Conservation (phyloP, 805 yeast species). For the Crinitomyces ghanaensis region DNA sequence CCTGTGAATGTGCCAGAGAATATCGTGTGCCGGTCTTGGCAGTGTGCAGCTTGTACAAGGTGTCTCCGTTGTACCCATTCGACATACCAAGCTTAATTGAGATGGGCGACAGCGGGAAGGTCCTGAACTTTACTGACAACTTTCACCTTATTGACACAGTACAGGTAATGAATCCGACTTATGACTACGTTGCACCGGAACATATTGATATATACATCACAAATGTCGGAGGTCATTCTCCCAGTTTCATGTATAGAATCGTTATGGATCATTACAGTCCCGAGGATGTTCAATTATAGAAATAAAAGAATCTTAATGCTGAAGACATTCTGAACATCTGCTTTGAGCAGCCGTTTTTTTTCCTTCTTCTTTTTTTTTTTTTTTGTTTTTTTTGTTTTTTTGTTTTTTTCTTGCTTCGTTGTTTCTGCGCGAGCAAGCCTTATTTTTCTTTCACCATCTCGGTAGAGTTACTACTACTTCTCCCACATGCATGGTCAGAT, state of each 20-base stretch:
- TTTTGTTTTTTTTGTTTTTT: too few relatives aligned
- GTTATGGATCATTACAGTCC: slow-evolving; percentile 88
- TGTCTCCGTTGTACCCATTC: slow-evolving; percentile 87
- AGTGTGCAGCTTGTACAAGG: slow-evolving; percentile 85
- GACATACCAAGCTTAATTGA: slow-evolving; percentile 75
- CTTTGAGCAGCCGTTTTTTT: neutral
- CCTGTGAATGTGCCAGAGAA: slow-evolving; percentile 91
- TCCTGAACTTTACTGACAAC: slow-evolving; percentile 62
- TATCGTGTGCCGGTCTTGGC: slow-evolving; percentile 94
- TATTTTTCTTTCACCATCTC: too few relatives aligned
- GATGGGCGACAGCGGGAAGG: slow-evolving; percentile 89
- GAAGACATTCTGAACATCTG: too few relatives aligned
- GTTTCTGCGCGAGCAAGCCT: too few relatives aligned
- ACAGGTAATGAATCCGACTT: slow-evolving; percentile 76
- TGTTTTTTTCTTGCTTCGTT: too few relatives aligned
- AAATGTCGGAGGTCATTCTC: slow-evolving; percentile 92
- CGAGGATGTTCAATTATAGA: slow-evolving; percentile 39
- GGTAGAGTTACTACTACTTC: too few relatives aligned
- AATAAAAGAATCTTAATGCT: too few relatives aligned
- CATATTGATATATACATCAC: slow-evolving; percentile 89
- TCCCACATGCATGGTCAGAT: too few relatives aligned
- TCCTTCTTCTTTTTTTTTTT: too few relatives aligned
- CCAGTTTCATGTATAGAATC: slow-evolving; percentile 89
- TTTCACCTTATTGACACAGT: slow-evolving; percentile 59
- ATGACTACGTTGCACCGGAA: slow-evolving; percentile 89